Base-by-base conservation (phyloP, 2,329 filamentous ascomycete genomes). In the Xylariaceae sp. region DNA sequence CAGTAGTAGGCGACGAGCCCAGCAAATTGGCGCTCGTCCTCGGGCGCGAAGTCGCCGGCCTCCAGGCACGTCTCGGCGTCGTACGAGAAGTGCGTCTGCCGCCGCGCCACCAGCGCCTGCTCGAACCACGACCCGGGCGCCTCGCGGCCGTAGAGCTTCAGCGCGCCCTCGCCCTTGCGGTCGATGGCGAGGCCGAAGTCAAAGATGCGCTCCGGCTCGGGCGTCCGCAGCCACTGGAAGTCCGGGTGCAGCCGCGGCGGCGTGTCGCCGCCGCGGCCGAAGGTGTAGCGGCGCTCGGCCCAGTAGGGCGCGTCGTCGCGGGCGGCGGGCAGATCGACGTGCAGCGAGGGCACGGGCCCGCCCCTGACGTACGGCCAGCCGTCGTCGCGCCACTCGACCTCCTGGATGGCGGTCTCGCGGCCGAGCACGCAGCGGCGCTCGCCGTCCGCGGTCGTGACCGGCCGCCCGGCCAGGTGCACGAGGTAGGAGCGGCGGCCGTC, bases 291-390 rank as follows among this genome's bases (percentile, higher is more conserved):
- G 38, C 60, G 51, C 40, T 68, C 64, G 3, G 57, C 55, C 71
- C 71, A 75, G 55, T 74, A 75, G 4, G 41, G 37, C 0, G 44
- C 47, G 3, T 74, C 70, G 35, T 75, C 61, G n/a, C 62, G 58
- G 0, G 49, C 50, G 1, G 58, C 70, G 0, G 67, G 70, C 0
- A 75, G 52, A 10, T 75, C 65, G 19, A 76, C 69, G 33, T 59
- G 53, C 3, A 79, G 57, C 1, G 66, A 71, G 1, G 72, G 72
- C 8, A 72, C 60, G 0, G 72, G 72, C 0, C 75, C 74, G 35
- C 70, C 59, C 51, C 77, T 77, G 28, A 79, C 60, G 39, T 77
- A 77, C 4, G 78, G 60, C 76, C 76, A 80, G n/a, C n/a, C n/a
- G 46, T 74, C 75, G 29, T 79, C 72, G 9, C 70, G 57, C 76